These are phyloP conservation scores for Venturia carpophila DNA, from an alignment of 2,329 filamentous ascomycete species.

Conservation along the genomic window DNA sequence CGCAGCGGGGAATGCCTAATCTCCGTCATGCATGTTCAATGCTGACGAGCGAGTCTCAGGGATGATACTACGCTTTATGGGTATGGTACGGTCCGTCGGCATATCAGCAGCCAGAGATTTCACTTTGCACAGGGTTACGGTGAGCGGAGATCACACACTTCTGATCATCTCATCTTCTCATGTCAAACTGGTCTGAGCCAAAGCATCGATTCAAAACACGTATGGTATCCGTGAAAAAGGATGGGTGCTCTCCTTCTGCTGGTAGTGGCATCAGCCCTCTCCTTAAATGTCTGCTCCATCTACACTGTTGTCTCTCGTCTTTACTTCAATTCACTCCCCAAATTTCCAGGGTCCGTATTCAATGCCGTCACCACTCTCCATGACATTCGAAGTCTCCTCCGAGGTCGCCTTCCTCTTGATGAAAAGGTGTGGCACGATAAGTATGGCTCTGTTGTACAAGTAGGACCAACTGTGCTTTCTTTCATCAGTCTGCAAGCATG, in stretches of 20 bases:
- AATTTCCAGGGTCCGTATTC: constrained; percentile 18
- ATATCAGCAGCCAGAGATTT: constrained; percentile 13
- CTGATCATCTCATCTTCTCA: not conserved
- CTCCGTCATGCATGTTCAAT: not conserved
- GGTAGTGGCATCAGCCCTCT: not conserved
- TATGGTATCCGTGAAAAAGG: not conserved
- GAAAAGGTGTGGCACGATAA: constrained; percentile 24
- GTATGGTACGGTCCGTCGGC: not conserved
- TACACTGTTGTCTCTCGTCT: constrained; percentile 14
- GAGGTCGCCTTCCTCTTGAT: constrained; percentile 16
- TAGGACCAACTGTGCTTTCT: constrained; percentile 19
- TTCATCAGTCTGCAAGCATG: constrained; percentile 19
- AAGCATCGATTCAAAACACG: not conserved
- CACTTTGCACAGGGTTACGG: not conserved
- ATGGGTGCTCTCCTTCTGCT: constrained; percentile 11
- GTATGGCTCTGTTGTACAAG: constrained; percentile 31
- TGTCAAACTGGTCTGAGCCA: not conserved
- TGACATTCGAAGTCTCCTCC: constrained; percentile 16
- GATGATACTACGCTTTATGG: not conserved
- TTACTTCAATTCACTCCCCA: constrained; percentile 18
- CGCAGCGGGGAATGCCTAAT: not conserved
- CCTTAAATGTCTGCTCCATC: constrained; percentile 9
- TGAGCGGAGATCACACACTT: not conserved
- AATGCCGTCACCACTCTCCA: constrained; percentile 17
- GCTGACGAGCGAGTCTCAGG: not conserved